Percentiles rank a stretch among this genome's conserved stretches.
Evolutionary conservation across 2,329 filamentous ascomycete species (phyloP).

Genomic region (Penicillium sp.): DNA sequence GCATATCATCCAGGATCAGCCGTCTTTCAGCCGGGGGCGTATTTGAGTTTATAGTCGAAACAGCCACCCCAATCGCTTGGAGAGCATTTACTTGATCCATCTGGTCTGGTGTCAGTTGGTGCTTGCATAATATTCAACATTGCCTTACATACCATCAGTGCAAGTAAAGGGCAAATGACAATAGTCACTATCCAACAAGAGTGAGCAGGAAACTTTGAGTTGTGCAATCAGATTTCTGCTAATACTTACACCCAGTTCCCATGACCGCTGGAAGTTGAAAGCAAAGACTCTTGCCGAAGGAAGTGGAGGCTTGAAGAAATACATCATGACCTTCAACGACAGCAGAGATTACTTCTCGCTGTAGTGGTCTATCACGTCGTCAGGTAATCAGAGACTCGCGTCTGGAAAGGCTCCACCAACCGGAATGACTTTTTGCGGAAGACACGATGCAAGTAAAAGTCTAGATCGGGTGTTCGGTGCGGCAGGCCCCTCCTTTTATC

Average conservation of each 20-base stretch:
- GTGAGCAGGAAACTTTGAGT: conserved; percentile 3
- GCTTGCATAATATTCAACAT: not conserved
- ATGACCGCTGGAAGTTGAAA: conserved; percentile 91
- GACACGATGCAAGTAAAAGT: conserved; percentile 73
- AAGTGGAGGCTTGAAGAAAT: conserved; percentile 77
- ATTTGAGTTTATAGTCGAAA: conserved; percentile 85
- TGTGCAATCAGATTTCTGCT: not conserved
- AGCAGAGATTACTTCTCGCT: conserved; percentile 84
- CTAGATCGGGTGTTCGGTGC: conserved; percentile 60
- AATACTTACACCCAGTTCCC: conserved; percentile 75
- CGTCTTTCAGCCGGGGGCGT: conserved; percentile 69
- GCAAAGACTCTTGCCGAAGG: conserved; percentile 89
- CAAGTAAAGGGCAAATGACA: conserved; percentile 85
- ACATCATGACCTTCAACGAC: conserved; percentile 85
- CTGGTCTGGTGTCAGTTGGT: conserved; percentile 46
- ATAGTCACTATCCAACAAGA: conserved; percentile 69
- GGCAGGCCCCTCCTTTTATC: conserved; percentile 26
- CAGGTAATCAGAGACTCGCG: not conserved
- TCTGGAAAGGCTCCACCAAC: conserved; percentile 46
- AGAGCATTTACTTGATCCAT: conserved; percentile 91
- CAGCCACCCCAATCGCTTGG: conserved; percentile 72
- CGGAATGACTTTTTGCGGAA: conserved; percentile 77
- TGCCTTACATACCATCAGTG: conserved; percentile 72
- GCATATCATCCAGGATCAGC: conserved; percentile 76
- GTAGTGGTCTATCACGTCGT: conserved; percentile 65